A percentile compares a stretch with the other conserved stretches of the same genome.
These are phyloP conservation scores for Claviceps africana DNA, from an alignment of 2,329 filamentous ascomycete genomes.

Conservation along the genomic window DNA sequence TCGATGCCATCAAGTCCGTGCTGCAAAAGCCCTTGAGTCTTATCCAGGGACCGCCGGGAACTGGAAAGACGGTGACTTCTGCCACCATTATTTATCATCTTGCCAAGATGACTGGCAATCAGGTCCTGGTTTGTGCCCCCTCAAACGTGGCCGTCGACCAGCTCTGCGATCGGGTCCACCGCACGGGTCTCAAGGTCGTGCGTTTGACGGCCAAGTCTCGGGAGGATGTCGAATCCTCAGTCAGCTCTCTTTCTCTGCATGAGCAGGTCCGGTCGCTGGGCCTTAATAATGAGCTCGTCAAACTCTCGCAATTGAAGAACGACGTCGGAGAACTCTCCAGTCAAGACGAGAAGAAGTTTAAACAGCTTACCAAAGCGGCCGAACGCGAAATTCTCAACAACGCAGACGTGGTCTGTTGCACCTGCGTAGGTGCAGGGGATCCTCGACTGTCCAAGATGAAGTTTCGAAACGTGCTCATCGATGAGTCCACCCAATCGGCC, in stretches of 20 bases:
- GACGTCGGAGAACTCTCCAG: constrained; percentile 85
- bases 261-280: constrained; percentile 97
- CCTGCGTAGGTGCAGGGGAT: constrained; percentile 92
- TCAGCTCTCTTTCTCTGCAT: constrained; percentile 87
- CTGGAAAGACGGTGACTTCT: constrained; percentile 96
- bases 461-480: constrained; percentile 93
- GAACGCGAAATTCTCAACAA: constrained; percentile 92
- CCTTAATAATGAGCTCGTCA: constrained; percentile 83
- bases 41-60: constrained; percentile 93
- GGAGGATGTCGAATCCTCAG: constrained; percentile 96
- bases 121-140: constrained; percentile 90
- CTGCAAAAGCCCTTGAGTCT: constrained; percentile 85
- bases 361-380: constrained; percentile 82
- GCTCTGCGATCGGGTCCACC: constrained; percentile 90
- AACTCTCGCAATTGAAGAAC: constrained; percentile 82
- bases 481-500: constrained; percentile 95
- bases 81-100: constrained; percentile 98
- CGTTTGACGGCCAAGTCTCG: constrained; percentile 97
- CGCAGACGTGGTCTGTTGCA: constrained; percentile 97
- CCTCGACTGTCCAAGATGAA: constrained; percentile 93
- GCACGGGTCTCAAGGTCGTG: constrained; percentile 88
- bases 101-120: constrained; percentile 85
- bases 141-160: constrained; percentile 98
- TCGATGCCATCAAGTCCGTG: constrained; percentile 90
- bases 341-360: constrained; percentile 97